A percentile compares a stretch with the other conserved stretches of the same genome.
These are phyloP conservation scores for Pascua guehoae DNA, from an alignment of 1,284 basidiomycete species.

Conservation along the genomic window DNA sequence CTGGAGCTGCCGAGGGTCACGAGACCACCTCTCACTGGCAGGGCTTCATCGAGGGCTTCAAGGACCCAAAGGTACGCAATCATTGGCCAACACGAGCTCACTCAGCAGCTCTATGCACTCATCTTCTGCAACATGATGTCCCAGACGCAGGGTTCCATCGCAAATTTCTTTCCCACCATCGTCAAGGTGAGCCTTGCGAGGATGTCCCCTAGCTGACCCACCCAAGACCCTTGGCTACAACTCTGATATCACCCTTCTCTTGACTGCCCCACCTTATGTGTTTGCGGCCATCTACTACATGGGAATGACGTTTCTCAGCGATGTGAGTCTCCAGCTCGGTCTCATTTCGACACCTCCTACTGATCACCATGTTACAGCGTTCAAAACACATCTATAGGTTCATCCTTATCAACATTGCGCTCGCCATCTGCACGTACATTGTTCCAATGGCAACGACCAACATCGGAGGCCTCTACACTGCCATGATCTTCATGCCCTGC, in stretches of 20 bases:
- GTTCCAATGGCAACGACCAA: slow-evolving; percentile 57
- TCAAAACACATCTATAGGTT: slow-evolving; percentile 23
- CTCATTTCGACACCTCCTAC: not conserved
- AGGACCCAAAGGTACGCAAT: slow-evolving; percentile 38
- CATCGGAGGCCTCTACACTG: slow-evolving; percentile 41
- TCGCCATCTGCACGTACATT: slow-evolving; percentile 66
- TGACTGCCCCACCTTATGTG: slow-evolving; percentile 45
- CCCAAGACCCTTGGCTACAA: slow-evolving; percentile 35
- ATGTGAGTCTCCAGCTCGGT: not conserved
- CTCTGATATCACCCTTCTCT: slow-evolving; percentile 42
- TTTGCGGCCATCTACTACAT: slow-evolving; percentile 29
- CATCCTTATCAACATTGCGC: slow-evolving; percentile 20
- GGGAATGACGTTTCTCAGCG: not conserved
- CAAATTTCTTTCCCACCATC: slow-evolving; percentile 43
- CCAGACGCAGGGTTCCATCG: slow-evolving; percentile 28
- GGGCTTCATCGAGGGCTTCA: slow-evolving; percentile 34
- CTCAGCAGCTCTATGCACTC: slow-evolving; percentile 14
- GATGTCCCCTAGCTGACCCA: too few relatives aligned
- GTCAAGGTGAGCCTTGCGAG: not conserved
- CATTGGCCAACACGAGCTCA: slow-evolving; percentile 18
- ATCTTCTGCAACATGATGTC: slow-evolving; percentile 22
- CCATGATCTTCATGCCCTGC: slow-evolving; percentile 32
- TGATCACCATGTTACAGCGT: not conserved
- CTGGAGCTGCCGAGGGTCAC: slow-evolving; percentile 31
- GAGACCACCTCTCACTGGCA: slow-evolving; percentile 25